Evolutionary conservation across 1,139 yeast genomes (phyloP).

Genomic region (Spencermartinsiella ligniputridi): DNA sequence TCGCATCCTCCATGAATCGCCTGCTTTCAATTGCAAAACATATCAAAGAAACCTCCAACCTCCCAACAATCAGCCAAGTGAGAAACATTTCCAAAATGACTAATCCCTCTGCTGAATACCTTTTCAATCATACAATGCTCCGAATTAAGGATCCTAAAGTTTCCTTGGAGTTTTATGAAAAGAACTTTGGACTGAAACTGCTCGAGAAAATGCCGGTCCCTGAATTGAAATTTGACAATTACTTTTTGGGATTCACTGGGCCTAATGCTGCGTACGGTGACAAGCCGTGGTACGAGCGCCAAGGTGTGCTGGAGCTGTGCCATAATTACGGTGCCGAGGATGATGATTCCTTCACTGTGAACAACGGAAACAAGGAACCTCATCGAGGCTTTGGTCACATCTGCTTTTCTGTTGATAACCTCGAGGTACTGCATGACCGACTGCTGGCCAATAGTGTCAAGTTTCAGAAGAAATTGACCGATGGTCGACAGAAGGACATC

Average conservation of each 20-base stretch:
- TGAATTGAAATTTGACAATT: slow-evolving; percentile 57
- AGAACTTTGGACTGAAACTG: slow-evolving; percentile 70
- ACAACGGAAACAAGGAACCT: slow-evolving; percentile 81
- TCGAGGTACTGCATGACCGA: slow-evolving; percentile 54
- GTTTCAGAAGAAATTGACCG: slow-evolving; percentile 77
- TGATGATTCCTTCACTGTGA: slow-evolving; percentile 54
- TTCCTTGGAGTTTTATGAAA: slow-evolving; percentile 67
- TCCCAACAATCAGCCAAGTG: not conserved
- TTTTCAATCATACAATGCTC: slow-evolving; percentile 44
- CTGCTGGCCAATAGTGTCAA: slow-evolving; percentile 55
- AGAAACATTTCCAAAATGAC: not conserved
- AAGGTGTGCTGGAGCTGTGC: slow-evolving; percentile 80
- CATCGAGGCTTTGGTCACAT: slow-evolving; percentile 92
- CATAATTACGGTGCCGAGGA: slow-evolving; percentile 73
- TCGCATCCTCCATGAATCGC: not conserved
- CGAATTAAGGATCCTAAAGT: slow-evolving; percentile 78
- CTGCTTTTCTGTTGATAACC: slow-evolving; percentile 80
- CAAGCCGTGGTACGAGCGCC: slow-evolving; percentile 55
- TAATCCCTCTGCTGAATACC: slow-evolving; percentile 9
- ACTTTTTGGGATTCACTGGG: slow-evolving; percentile 59
- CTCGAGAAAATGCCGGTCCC: slow-evolving; percentile 51
- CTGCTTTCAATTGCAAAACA: not conserved
- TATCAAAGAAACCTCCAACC: not conserved
- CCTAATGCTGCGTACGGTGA: slow-evolving; percentile 42
- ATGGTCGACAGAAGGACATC: slow-evolving; percentile 88